A percentile compares a stretch with the other conserved stretches of the same genome.
Conservation (phyloP, 2,329 filamentous ascomycete genomes). For the Chrysoporthe puriensis region DNA sequence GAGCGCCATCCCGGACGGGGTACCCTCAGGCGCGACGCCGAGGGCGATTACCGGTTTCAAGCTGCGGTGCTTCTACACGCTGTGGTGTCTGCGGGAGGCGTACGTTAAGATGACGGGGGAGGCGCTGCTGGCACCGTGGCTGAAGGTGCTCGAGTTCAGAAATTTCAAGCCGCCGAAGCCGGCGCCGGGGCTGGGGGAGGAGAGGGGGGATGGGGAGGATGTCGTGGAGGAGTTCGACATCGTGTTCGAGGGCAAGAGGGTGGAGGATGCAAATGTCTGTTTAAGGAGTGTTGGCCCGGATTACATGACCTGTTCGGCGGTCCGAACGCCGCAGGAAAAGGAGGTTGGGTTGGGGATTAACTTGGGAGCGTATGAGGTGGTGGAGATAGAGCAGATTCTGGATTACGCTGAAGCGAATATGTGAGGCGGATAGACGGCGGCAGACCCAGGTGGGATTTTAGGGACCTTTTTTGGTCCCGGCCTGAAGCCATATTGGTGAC, state of each 20-base stretch:
- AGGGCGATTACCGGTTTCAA: conserved; percentile 59
- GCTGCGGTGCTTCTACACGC: conserved; percentile 73
- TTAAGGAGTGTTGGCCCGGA: conserved; percentile 50
- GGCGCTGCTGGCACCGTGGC: conserved; percentile 74
- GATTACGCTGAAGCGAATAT: conserved; percentile 45
- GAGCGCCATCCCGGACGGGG: conserved; percentile 31
- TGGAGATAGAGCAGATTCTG: conserved; percentile 52
- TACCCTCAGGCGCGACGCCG: conserved; percentile 34
- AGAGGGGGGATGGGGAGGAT: conserved; percentile 38
- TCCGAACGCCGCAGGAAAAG: conserved; percentile 45
- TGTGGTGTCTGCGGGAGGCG: conserved; percentile 80
- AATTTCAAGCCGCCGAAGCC: conserved; percentile 60
- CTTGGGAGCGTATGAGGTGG: conserved; percentile 46
- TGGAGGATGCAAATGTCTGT: conserved; percentile 48
- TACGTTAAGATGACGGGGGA: conserved; percentile 85
- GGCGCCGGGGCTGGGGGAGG: conserved; percentile 31
- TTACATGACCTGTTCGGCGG: conserved; percentile 59
- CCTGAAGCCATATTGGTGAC: not conserved
- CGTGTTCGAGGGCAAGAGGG: conserved; percentile 42
- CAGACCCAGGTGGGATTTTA: not conserved
- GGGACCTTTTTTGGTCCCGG: not conserved
- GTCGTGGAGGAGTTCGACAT: conserved; percentile 43
- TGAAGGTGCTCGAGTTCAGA: conserved; percentile 70
- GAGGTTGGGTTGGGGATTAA: conserved; percentile 44
- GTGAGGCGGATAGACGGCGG: conserved; percentile 2